These are phyloP conservation scores for Saturnispora hagleri DNA, from an alignment of 805 yeast species.

Conservation along the genomic window DNA sequence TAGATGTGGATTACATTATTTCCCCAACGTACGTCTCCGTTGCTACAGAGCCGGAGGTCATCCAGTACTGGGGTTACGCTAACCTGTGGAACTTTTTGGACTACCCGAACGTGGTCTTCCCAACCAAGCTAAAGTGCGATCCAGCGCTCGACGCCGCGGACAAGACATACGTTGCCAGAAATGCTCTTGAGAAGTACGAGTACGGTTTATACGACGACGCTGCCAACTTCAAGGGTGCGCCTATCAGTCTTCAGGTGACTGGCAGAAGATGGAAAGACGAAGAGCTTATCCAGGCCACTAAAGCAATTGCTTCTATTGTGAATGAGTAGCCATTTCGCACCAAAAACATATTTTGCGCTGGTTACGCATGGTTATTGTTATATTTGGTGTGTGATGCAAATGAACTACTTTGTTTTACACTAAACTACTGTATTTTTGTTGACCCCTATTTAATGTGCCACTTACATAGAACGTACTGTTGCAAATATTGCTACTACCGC, in stretches of 20 bases:
- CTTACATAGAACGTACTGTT: not conserved
- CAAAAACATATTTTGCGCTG: too few relatives aligned
- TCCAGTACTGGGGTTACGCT: conserved; percentile 66
- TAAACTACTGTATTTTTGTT: not conserved
- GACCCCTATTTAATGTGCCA: too few relatives aligned
- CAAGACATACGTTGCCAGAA: conserved; percentile 30
- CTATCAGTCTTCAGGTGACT: conserved; percentile 40
- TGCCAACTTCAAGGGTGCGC: conserved; percentile 34
- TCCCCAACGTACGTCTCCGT: conserved; percentile 57
- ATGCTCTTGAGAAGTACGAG: conserved; percentile 31
- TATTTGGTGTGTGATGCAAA: not conserved
- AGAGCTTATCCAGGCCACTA: conserved; percentile 36
- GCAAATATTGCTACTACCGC: not conserved
- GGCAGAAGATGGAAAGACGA: conserved; percentile 46
- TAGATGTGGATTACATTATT: conserved; percentile 50
- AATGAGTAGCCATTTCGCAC: conserved; percentile 10
- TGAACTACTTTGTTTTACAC: not conserved
- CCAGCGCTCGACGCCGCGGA: conserved; percentile 36
- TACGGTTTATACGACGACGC: conserved; percentile 27
- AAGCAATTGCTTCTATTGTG: conserved; percentile 29
- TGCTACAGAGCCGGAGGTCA: conserved; percentile 52
- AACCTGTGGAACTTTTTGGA: conserved; percentile 59
- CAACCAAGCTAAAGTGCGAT: conserved; percentile 47
- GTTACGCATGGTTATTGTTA: not conserved
- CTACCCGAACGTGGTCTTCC: conserved; percentile 52